Evolutionary conservation across 2,329 filamentous ascomycete genomes (phyloP).

Genomic region (Trichoderma hamatum): DNA sequence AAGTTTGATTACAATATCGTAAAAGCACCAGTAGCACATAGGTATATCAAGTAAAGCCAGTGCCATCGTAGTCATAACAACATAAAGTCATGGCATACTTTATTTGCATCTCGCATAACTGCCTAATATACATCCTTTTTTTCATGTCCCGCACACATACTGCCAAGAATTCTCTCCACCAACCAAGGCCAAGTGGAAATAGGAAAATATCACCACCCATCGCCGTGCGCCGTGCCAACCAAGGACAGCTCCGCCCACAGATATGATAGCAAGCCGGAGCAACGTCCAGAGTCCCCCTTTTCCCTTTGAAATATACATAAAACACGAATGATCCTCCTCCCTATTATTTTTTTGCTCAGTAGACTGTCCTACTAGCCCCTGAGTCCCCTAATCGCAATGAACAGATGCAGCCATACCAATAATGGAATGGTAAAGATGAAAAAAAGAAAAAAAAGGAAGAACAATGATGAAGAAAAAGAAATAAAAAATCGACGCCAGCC

Average conservation of each 20-base stretch:
- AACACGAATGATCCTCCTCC: conserved; percentile 20
- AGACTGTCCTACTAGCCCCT: conserved; percentile 11
- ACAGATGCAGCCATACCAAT: conserved; percentile 28
- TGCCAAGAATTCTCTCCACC: conserved; percentile 16
- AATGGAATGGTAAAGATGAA: conserved; percentile 32
- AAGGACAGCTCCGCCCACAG: conserved; percentile 29
- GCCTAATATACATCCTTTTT: conserved; percentile 27
- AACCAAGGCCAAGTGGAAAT: conserved; percentile 25
- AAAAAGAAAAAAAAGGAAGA: conserved; percentile 23
- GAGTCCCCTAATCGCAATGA: conserved; percentile 21
- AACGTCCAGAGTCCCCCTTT: conserved; percentile 26
- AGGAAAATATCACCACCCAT: conserved; percentile 25
- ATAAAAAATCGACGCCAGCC: conserved; percentile 28
- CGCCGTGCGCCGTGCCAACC: conserved; percentile 29
- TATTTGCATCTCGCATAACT: conserved; percentile 24
- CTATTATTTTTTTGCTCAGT: conserved; percentile 21
- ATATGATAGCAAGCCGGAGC: conserved; percentile 24
- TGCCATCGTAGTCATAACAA: conserved; percentile 8
- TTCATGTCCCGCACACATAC: conserved; percentile 18
- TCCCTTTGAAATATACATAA: conserved; percentile 27
- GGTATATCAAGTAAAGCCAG: background rate
- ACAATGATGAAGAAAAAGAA: conserved; percentile 9
- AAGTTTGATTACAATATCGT: background rate
- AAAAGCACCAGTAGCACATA: no score
- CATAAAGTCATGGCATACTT: conserved; percentile 20